Evolutionary conservation across 768 basidiomycete species (phyloP).

Genomic region (Sporobolomyces phaffii): DNA sequence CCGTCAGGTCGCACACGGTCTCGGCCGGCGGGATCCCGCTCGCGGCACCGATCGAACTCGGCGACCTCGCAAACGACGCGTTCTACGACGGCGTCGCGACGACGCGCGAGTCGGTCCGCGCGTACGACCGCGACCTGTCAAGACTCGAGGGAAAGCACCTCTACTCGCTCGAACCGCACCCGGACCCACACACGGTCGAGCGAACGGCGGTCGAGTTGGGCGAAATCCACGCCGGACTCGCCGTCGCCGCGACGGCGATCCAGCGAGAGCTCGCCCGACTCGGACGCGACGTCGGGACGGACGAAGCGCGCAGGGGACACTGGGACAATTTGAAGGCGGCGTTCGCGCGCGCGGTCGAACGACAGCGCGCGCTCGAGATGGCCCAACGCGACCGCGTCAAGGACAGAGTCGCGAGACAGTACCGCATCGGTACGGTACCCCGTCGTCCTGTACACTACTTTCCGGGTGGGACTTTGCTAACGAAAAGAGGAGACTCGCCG

Average conservation of each 20-base stretch:
- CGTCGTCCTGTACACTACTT: background rate
- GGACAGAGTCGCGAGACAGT: slow-evolving; percentile 24
- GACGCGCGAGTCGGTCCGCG: slow-evolving; percentile 16
- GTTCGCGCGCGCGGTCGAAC: slow-evolving; percentile 12
- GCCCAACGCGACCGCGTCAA: slow-evolving; percentile 14
- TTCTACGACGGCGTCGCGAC: slow-evolving; percentile 16
- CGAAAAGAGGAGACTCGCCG: background rate
- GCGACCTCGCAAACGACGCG: slow-evolving; percentile 7
- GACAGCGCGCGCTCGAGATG: slow-evolving; percentile 17
- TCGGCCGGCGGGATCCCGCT: slow-evolving; percentile 17
- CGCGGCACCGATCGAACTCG: slow-evolving; percentile 18
- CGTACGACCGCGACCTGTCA: background rate
- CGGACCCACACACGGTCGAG: background rate
- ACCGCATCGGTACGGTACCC: slow-evolving; percentile 11
- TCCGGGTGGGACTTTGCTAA: background rate
- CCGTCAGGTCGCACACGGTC: slow-evolving; percentile 19
- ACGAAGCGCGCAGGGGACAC: slow-evolving; percentile 20
- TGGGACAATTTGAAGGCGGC: slow-evolving; percentile 24
- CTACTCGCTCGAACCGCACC: background rate
- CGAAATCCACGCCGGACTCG: background rate
- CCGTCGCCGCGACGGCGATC: background rate
- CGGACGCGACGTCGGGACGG: slow-evolving; percentile 8
- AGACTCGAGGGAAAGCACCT: background rate
- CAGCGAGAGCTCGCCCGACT: background rate
- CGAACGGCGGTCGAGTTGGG: slow-evolving; percentile 7